Conservation (phyloP, 2,329 filamentous ascomycete species). For the Aspergillus sergii region DNA sequence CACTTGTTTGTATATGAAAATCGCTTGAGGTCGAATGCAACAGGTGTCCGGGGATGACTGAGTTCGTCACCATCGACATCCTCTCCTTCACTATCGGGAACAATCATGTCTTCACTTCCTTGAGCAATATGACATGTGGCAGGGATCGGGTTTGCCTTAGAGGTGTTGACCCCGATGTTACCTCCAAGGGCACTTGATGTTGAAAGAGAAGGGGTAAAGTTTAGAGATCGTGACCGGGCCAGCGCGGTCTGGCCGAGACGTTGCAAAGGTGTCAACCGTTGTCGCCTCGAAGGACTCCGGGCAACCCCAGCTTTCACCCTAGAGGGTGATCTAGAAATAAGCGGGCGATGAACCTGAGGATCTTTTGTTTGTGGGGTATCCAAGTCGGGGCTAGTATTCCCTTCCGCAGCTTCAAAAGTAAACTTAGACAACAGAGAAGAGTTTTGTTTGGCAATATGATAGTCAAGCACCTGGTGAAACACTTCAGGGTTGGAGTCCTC, state of each 20-base stretch:
- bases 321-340: background rate
- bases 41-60: conserved; percentile 8
- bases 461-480: conserved; percentile 39
- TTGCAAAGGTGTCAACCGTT: conserved; percentile 42
- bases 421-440: conserved; percentile 39
- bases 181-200: conserved; percentile 1
- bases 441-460: conserved; percentile 41
- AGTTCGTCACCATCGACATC: conserved; percentile 28
- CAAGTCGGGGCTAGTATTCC: background rate
- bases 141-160: background rate
- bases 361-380: background rate
- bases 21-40: conserved; percentile 37
- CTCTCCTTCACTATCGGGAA: conserved; percentile 55
- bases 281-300: conserved; percentile 6
- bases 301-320: background rate
- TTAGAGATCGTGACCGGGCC: conserved; percentile 41
- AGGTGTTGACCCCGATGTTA: background rate
- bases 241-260: conserved; percentile 44
- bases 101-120: conserved; percentile 57
- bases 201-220: conserved; percentile 16
- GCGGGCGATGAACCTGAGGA: background rate
- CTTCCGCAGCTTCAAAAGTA: conserved; percentile 30
- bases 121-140: conserved; percentile 12
- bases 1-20: conserved; percentile 29
- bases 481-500: conserved; percentile 22